phyloP scores from a whole-genome alignment of 2,329 filamentous ascomycete species.

The Pleurostoma richardsiae region DNA sequence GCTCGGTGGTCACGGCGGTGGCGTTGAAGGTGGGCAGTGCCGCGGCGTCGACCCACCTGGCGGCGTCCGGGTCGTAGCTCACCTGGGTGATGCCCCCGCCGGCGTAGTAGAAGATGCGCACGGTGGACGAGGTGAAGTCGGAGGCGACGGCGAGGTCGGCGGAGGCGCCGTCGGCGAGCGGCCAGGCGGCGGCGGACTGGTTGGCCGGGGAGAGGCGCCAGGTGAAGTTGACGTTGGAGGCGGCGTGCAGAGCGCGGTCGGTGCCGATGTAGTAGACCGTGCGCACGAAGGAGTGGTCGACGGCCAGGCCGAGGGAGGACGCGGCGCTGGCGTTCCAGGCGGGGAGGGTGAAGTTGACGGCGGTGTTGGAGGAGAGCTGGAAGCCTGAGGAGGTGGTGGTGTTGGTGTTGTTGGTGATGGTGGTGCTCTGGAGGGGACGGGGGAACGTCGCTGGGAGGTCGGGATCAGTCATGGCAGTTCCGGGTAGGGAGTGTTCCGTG shows the following conservation, averaged over 20 bases:
- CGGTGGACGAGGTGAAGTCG: slow-evolving; percentile 14
- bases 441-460: slow-evolving; percentile 23
- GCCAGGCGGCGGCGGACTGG: slow-evolving; percentile 18
- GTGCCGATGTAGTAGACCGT: slow-evolving; percentile 30
- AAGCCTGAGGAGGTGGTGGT: slow-evolving; percentile 7
- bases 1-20: slow-evolving; percentile 11
- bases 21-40: slow-evolving; percentile 17
- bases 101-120: slow-evolving; percentile 28
- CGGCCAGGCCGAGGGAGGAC: slow-evolving; percentile 18
- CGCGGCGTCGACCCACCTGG: slow-evolving; percentile 19
- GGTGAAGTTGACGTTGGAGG: slow-evolving; percentile 16
- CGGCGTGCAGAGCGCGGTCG: slow-evolving; percentile 25
- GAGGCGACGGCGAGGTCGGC: slow-evolving; percentile 21
- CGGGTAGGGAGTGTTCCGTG: too few species aligned
- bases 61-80: background rate
- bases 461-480: too few species aligned
- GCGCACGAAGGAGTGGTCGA: slow-evolving; percentile 19
- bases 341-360: slow-evolving; percentile 20
- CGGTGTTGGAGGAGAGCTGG: slow-evolving; percentile 9
- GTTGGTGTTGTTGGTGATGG: slow-evolving; percentile 18
- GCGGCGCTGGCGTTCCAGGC: slow-evolving; percentile 21
- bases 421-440: slow-evolving; percentile 17
- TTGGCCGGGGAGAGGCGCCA: slow-evolving; percentile 19
- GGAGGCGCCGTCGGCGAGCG: slow-evolving; percentile 21
- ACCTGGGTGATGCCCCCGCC: slow-evolving; percentile 5